Base-by-base conservation (phyloP, 768 basidiomycete species). In the Lactarius psammicola region DNA sequence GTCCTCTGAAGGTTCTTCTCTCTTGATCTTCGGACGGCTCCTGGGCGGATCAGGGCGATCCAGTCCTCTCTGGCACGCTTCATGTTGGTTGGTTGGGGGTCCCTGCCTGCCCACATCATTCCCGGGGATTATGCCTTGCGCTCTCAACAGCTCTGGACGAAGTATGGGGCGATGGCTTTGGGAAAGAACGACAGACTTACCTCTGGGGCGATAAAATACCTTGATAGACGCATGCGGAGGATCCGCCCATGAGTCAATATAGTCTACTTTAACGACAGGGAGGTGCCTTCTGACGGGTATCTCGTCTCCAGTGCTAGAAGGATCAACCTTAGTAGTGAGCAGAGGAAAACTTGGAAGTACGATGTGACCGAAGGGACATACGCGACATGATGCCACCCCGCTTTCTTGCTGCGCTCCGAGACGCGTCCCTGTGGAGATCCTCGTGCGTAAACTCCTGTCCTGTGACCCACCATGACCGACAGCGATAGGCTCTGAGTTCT, bases 301-400 rank as follows among this genome's bases (percentile, higher is more conserved):
- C 55, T 65, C 64, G 28, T 65, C 64, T 49, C 34, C 64, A 17
- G 64, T 65, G 55, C 64, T 65, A 33, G 10, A 11, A 46, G 4
- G 17, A 34, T n/a, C 33, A 20, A n/a, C 18, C 20, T 38, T 38
- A 38, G 5, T 5, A 5, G 13, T 38, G 36, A 38, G 4, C 4
- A 17, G 13, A 5, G 36, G 36, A 38, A 38, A 17, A 38, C 36
- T 38, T 38, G 1, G 36, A 13, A 28, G 13, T 6, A 26, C 15
- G n/a, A n/a, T n/a, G n/a, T n/a, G n/a, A n/a, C 49, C 9, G 17
- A 4, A 11, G 33, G 9, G 34, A 33, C 10, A 2, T 66, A 62
- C 65, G 46, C 28, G 36, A 62, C 60, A 42, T 66, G 65, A n/a
- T 66, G 65, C 65, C 65, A 66, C 38, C 65, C 65, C 11, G 65